These are phyloP conservation scores for Anisodus tanguticus DNA, from an alignment of 257 asterid genomes.

Conservation along the genomic window DNA sequence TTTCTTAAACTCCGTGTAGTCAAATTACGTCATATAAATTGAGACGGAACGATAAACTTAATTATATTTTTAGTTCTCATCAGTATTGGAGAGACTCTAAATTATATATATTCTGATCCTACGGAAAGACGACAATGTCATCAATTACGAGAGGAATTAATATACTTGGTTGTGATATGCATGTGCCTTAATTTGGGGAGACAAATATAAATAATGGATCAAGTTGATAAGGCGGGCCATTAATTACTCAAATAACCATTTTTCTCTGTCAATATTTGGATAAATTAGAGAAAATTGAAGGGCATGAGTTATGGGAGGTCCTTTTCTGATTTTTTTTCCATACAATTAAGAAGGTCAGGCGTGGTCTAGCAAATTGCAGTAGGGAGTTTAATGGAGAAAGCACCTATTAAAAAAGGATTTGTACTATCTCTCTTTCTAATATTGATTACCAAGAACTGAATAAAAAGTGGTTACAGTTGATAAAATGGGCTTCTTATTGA, in stretches of 20 bases:
- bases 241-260: background rate
- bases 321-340: no score
- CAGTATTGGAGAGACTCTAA: background rate
- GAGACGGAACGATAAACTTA: no score
- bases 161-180: background rate
- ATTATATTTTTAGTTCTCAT: background rate
- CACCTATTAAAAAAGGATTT: no score
- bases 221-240: background rate
- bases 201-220: background rate
- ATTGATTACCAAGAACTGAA: background rate
- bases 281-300: background rate
- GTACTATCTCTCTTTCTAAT: no score
- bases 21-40: no score
- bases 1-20: no score
- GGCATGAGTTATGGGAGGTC: background rate
- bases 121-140: background rate
- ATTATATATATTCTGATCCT: no score
- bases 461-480: no score
- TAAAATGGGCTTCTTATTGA: background rate
- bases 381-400: no score
- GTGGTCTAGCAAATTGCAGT: no score
- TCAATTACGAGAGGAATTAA: background rate
- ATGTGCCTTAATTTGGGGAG: no score
- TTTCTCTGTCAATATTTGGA: background rate
- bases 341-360: no score